A percentile compares a stretch with the other conserved stretches of the same genome.
Evolutionary conservation across 2,329 filamentous ascomycete species (phyloP).

Genomic region (Aspergillus bombycis): DNA sequence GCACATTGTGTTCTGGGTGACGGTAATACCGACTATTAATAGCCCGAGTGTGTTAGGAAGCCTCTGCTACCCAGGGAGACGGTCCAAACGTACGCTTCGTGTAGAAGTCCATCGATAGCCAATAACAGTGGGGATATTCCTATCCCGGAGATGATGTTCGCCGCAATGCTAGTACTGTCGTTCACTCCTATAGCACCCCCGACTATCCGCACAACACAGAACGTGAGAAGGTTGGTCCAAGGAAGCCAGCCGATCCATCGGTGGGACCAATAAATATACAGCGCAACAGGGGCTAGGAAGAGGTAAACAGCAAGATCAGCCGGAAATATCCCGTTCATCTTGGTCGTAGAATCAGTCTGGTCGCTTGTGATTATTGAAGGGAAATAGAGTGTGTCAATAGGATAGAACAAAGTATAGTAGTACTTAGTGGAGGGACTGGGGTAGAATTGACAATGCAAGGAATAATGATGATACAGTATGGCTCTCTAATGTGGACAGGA

Average conservation of each 20-base stretch:
- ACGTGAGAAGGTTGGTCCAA: slow-evolving; percentile 45
- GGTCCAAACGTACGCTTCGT: slow-evolving; percentile 37
- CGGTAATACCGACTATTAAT: slow-evolving; percentile 24
- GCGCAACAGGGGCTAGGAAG: slow-evolving; percentile 32
- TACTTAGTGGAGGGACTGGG: accelerated
- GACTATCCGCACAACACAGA: slow-evolving; percentile 43
- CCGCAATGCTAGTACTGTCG: slow-evolving; percentile 23
- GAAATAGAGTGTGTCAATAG: too few relatives aligned
- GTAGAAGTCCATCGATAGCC: slow-evolving; percentile 34
- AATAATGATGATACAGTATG: background rate
- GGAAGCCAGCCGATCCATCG: slow-evolving; percentile 39
- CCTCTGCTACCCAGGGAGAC: background rate
- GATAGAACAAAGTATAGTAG: background rate
- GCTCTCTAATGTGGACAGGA: background rate
- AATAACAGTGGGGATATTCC: slow-evolving; percentile 44
- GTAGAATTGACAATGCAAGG: background rate
- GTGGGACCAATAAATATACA: slow-evolving; percentile 40
- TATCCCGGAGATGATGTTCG: slow-evolving; percentile 41
- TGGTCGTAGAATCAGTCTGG: background rate
- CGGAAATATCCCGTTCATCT: background rate
- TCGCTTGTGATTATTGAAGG: too few relatives aligned
- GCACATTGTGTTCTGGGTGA: slow-evolving; percentile 7
- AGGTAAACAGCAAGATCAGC: slow-evolving; percentile 36
- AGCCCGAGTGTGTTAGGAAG: background rate
- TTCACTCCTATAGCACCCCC: slow-evolving; percentile 27